A percentile compares a stretch with the other conserved stretches of the same genome.
phyloP scores from a whole-genome alignment of 2,329 filamentous ascomycete species.

The Ascochyta viciae-villosae region DNA sequence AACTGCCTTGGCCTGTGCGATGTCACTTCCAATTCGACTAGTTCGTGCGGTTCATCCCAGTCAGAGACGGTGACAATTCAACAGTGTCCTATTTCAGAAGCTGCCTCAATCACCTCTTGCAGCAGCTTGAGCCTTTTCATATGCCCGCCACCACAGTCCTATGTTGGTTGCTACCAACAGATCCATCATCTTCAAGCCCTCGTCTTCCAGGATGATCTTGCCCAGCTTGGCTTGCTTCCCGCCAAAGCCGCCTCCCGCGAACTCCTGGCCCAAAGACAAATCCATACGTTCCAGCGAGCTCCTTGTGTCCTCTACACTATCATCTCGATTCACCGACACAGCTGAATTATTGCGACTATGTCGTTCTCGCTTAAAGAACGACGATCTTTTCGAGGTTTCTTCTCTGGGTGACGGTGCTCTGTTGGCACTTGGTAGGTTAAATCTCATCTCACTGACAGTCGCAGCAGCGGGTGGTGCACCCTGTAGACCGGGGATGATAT shows the following conservation, averaged over 20 bases:
- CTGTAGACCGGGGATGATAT: conserved; percentile 64
- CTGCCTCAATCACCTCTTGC: conserved; percentile 14
- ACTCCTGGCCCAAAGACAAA: conserved; percentile 79
- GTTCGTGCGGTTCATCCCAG: not conserved
- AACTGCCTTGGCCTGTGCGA: not conserved
- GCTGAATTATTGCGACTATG: conserved; percentile 41
- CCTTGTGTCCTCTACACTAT: conserved; percentile 26
- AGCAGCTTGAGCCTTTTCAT: conserved; percentile 61
- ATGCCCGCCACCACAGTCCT: conserved; percentile 91
- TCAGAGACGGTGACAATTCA: not conserved
- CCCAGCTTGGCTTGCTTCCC: conserved; percentile 91
- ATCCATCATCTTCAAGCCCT: conserved; percentile 95
- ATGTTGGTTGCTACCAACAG: conserved; percentile 89
- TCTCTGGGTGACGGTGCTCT: conserved; percentile 41
- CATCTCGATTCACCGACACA: conserved; percentile 27
- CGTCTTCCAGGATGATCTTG: conserved; percentile 87
- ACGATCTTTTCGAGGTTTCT: conserved; percentile 45
- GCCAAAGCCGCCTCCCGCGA: conserved; percentile 82
- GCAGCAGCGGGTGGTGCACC: conserved; percentile 46
- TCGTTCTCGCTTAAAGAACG: conserved; percentile 43
- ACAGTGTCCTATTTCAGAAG: conserved; percentile 1
- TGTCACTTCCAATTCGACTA: not conserved
- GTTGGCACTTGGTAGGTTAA: conserved; percentile 75
- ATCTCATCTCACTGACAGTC: conserved; percentile 82
- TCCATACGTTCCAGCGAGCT: conserved; percentile 64